These are phyloP conservation scores for Cantharellus anzutake DNA, from an alignment of 768 basidiomycete genomes.

Conservation along the genomic window DNA sequence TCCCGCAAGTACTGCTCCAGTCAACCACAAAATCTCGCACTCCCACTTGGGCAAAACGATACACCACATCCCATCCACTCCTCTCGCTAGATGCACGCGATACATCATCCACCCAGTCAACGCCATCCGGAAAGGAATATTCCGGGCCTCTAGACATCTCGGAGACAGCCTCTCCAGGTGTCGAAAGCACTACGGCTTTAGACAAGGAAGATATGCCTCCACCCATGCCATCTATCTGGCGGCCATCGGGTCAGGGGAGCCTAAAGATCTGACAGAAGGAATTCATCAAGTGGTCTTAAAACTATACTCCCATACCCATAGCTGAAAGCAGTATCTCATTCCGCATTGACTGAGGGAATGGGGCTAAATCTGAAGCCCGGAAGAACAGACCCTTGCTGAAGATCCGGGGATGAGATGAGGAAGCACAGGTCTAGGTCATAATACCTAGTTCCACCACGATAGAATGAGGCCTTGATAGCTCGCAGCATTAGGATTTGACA, in stretches of 20 bases:
- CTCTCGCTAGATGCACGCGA: not conserved
- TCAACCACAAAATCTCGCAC: slow-evolving; percentile 42
- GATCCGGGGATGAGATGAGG: no score
- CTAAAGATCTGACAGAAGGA: slow-evolving; percentile 36
- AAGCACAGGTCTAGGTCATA: not conserved
- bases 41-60: slow-evolving; percentile 42
- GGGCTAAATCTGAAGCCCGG: not conserved
- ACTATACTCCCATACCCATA: not conserved
- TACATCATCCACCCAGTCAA: not conserved
- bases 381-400: slow-evolving; percentile 1
- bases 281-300: not conserved
- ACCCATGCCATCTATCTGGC: slow-evolving; percentile 69
- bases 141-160: not conserved
- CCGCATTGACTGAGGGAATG: not conserved
- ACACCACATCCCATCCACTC: slow-evolving; percentile 32
- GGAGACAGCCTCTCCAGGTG: slow-evolving; percentile 19
- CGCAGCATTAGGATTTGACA: no score
- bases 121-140: not conserved
- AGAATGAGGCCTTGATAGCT: not conserved
- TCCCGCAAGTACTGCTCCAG: slow-evolving; percentile 49
- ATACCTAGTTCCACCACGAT: slow-evolving; percentile 2
- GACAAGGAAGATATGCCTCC: slow-evolving; percentile 58
- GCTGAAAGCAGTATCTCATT: not conserved
- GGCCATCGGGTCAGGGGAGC: slow-evolving; percentile 58
- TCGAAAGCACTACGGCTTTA: slow-evolving; percentile 45